Evolutionary conservation across 163 green algal species (phyloP), one percentile per base, ranked within the genome.

Genomic region (Scenedesmus sp.): DNA sequence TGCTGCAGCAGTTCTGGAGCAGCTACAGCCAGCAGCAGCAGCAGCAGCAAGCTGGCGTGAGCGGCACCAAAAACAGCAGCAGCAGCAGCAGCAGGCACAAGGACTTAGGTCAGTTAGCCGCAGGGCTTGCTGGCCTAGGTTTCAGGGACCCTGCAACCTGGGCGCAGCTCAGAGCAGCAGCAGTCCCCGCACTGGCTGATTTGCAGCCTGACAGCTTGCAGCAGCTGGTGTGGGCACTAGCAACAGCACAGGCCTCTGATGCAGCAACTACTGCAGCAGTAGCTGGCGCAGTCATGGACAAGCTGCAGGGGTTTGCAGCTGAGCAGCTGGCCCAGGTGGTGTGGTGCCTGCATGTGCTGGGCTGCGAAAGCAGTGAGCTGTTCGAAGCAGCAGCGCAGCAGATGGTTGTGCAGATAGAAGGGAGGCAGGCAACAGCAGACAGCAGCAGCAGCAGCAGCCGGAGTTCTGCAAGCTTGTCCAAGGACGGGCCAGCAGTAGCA

Each of bases 401-500:
- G 82, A 62, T 90, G 90, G 62, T 95, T 7, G 10, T 62, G 1
- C 93, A 96, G 76, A 57, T 96, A 55, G 90, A 94, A 85, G 94
- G 87, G 92, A 95, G 56, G 93, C 88, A 26, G 93, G 93, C 84
- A 81, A 54, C 56, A 56, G 56, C 59, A 88, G 15, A 2, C 55
- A 55, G 55, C 83, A 91, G 67, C 55, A 85, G 13, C 86, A 91
- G 86, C 70, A 91, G 52, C 56, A 84, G 62, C 52, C 0, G 54
- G 15, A 8, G 87, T 0, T 9, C 0, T 85, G 86, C 73, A 84
- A 18, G 16, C 82, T 54, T 15, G 6, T 0, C 56, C 7, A 10
- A 67, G 0, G 2, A 90, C 62, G 0, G 46, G 8, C 26, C 55
- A 46, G 64, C 55, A 13, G 23, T 2, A 34, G 4, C 34, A 34